Percentiles rank a stretch among this genome's conserved stretches.
phyloP scores from a whole-genome alignment of 1,284 basidiomycete genomes.

The Xanthoconium separans region DNA sequence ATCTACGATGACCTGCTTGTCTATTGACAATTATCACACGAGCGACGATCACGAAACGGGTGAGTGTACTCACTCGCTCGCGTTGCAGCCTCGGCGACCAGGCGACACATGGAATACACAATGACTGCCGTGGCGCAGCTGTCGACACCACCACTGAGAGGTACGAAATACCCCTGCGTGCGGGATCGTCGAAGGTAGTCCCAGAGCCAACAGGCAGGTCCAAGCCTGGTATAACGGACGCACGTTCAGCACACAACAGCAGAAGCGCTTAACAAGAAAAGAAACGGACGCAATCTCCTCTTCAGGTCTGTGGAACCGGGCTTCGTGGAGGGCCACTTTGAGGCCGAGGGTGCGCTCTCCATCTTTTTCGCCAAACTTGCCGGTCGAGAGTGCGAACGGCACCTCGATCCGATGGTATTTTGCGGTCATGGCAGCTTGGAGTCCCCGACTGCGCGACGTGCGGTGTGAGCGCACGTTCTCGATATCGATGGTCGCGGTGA shows the following conservation, averaged over 20 bases:
- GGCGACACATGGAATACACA: slow-evolving; percentile 93
- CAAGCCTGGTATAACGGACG: slow-evolving; percentile 55
- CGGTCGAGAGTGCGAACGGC: slow-evolving; percentile 72
- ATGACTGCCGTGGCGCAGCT: slow-evolving; percentile 96
- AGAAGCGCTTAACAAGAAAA: not conserved
- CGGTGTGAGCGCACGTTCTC: slow-evolving; percentile 92
- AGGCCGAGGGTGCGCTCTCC: slow-evolving; percentile 54
- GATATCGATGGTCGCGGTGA: slow-evolving; percentile 93
- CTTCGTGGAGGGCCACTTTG: slow-evolving; percentile 47
- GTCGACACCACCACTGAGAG: slow-evolving; percentile 97
- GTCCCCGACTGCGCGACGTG: slow-evolving; percentile 76
- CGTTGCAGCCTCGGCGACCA: slow-evolving; percentile 76
- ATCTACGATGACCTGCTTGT: slow-evolving; percentile 87
- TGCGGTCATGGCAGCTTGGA: slow-evolving; percentile 82
- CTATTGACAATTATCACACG: slow-evolving; percentile 37
- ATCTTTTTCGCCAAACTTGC: slow-evolving; percentile 57
- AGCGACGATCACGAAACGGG: not conserved
- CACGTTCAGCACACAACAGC: slow-evolving; percentile 1
- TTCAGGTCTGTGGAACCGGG: slow-evolving; percentile 85
- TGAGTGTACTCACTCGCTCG: slow-evolving; percentile 57
- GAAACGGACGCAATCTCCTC: slow-evolving; percentile 91
- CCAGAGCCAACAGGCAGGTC: slow-evolving; percentile 99
- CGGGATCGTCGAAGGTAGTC: slow-evolving; percentile 95
- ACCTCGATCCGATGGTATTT: slow-evolving; percentile 79
- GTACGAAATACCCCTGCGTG: slow-evolving; percentile 95